These are phyloP conservation scores for Protomyces arabidopsidicola DNA, from an alignment of 1,139 yeast species.

Conservation along the genomic window DNA sequence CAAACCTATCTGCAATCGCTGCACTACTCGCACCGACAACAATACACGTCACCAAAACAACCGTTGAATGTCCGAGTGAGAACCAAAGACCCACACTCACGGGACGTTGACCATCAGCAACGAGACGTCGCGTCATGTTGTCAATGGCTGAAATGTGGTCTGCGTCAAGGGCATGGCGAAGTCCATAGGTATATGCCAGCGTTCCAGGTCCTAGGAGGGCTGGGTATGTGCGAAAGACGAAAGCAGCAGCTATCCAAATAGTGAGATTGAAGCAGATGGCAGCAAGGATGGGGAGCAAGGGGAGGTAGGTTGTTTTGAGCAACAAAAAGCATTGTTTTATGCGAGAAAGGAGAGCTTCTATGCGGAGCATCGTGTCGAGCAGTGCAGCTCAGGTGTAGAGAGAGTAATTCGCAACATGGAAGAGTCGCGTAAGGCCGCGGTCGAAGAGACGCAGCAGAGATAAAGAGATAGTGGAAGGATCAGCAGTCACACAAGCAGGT, in stretches of 20 bases:
- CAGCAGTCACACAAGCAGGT: too few species aligned
- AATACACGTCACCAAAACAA: slow-evolving; percentile 27
- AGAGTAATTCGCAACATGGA: too few species aligned
- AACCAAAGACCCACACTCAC: slow-evolving; percentile 27
- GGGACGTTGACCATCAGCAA: slow-evolving; percentile 22
- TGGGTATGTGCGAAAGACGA: slow-evolving; percentile 4
- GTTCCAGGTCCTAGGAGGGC: slow-evolving; percentile 14
- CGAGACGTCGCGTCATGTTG: slow-evolving; percentile 27
- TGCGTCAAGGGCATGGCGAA: slow-evolving; percentile 29
- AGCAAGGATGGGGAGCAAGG: slow-evolving; percentile 15
- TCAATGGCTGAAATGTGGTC: slow-evolving; percentile 30
- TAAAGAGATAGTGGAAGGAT: too few species aligned
- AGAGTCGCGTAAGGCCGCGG: too few species aligned
- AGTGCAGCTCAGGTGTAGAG: too few species aligned
- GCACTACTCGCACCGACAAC: slow-evolving; percentile 28
- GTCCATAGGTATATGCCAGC: slow-evolving; percentile 26
- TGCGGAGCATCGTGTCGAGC: background rate
- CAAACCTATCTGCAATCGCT: slow-evolving; percentile 25
- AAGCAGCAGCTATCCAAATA: slow-evolving; percentile 20
- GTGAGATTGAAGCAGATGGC: slow-evolving; percentile 12
- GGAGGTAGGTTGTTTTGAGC: background rate
- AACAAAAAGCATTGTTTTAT: background rate
- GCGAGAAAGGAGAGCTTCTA: background rate
- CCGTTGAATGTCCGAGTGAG: slow-evolving; percentile 29
- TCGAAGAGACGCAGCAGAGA: too few species aligned